Percentiles rank a stretch among this genome's conserved stretches.
phyloP scores from a whole-genome alignment of 306 rosid genomes.

The Alnus rubra region DNA sequence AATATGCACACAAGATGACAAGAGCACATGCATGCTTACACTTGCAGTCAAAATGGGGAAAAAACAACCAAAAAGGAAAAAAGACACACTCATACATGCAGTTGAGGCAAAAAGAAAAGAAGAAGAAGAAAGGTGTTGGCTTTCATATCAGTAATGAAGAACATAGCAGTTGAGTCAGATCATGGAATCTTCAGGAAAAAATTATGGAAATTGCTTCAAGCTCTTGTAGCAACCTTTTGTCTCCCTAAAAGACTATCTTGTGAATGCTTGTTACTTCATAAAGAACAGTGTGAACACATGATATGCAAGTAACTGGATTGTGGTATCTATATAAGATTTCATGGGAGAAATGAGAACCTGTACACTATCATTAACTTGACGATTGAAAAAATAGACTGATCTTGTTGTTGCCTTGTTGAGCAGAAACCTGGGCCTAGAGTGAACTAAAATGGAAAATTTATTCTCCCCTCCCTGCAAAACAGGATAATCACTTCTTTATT shows the following conservation, averaged over 20 bases:
- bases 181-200: neutral
- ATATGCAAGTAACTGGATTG: neutral
- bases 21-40: neutral
- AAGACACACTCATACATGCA: neutral
- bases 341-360: constrained; percentile 61
- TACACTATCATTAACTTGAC: constrained; percentile 89
- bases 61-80: neutral
- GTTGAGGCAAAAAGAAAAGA: neutral
- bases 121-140: no score
- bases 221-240: neutral
- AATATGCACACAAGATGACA: neutral
- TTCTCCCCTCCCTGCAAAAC: constrained; percentile 68
- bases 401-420: constrained; percentile 80
- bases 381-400: constrained; percentile 76
- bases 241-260: neutral
- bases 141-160: neutral
- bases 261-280: neutral
- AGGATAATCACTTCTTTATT: constrained; percentile 24
- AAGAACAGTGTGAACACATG: neutral
- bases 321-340: constrained; percentile 1
- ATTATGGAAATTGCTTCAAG: neutral
- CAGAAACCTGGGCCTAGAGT: constrained; percentile 91
- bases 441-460: constrained; percentile 82
- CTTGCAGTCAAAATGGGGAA: neutral
- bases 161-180: neutral